A percentile compares a stretch with the other conserved stretches of the same genome.
Evolutionary conservation across 139 green algal genomes (phyloP).

Genomic region (Tetradesmus obliquus): DNA sequence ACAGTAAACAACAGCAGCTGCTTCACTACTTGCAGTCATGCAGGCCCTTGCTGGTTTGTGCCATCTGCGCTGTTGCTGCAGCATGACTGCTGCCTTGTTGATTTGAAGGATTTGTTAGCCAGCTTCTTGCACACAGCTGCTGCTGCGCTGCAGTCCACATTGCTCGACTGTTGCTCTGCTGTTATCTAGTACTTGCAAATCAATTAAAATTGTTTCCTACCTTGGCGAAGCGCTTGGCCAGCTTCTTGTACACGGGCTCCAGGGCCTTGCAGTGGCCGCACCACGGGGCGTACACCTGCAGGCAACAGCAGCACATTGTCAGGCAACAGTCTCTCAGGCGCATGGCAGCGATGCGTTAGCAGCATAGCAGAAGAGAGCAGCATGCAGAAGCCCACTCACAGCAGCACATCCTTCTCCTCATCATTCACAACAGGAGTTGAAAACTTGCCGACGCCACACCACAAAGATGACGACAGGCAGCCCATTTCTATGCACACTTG

Average conservation of each 20-base stretch:
- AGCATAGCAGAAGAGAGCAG: too few relatives aligned
- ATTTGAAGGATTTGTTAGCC: not conserved
- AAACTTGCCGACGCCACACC: too few relatives aligned
- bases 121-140: not conserved
- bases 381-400: not conserved
- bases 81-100: too few relatives aligned
- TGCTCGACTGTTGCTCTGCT: not conserved
- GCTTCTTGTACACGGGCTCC: slow-evolving; percentile 87
- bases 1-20: not conserved
- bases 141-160: not conserved
- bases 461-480: not conserved
- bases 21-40: not conserved
- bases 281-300: slow-evolving; percentile 68
- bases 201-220: slow-evolving; percentile 35
- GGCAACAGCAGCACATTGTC: not conserved
- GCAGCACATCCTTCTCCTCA: not conserved
- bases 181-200: not conserved
- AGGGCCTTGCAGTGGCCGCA: slow-evolving; percentile 93
- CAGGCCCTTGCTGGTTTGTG: too few relatives aligned
- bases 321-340: not conserved
- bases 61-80: not conserved
- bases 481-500: too few relatives aligned
- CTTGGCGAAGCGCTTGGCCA: slow-evolving; percentile 84
- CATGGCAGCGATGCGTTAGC: too few relatives aligned
- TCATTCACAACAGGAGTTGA: too few relatives aligned